These are phyloP conservation scores for Casuarina equisetifolia DNA, from an alignment of 306 rosid genomes.

Conservation along the genomic window DNA sequence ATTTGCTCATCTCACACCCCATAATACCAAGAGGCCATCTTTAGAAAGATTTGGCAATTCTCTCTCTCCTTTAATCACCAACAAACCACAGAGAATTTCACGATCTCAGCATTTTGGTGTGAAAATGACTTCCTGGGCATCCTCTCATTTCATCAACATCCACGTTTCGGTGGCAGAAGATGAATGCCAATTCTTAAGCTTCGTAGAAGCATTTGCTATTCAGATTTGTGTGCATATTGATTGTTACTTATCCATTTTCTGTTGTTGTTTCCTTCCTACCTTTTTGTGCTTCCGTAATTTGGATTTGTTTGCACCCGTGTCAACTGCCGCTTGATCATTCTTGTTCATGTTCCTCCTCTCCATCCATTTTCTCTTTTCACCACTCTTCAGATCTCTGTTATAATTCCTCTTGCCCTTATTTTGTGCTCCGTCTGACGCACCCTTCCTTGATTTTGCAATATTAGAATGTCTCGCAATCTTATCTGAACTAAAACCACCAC, in stretches of 20 bases:
- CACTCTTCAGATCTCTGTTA: slow-evolving; percentile 25
- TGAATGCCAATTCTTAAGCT: slow-evolving; percentile 13
- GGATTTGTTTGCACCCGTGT: slow-evolving; percentile 30
- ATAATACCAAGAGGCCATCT: neutral
- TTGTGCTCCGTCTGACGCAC: slow-evolving; percentile 30
- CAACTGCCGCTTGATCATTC: slow-evolving; percentile 29
- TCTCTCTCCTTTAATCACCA: neutral
- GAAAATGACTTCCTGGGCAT: slow-evolving; percentile 5
- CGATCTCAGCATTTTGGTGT: slow-evolving; percentile 15
- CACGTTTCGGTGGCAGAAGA: neutral
- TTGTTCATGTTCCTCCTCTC: slow-evolving; percentile 14
- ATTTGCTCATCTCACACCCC: neutral
- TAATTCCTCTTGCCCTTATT: slow-evolving; percentile 25
- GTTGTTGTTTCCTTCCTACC: slow-evolving; percentile 30
- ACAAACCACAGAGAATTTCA: neutral
- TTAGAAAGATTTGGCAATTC: neutral
- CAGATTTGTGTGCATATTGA: slow-evolving; percentile 11
- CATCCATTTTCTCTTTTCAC: slow-evolving; percentile 35
- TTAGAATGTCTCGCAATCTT: slow-evolving; percentile 40
- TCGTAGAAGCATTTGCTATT: slow-evolving; percentile 6
- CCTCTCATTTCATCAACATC: slow-evolving; percentile 4
- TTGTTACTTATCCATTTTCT: slow-evolving; percentile 17
- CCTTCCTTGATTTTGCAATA: slow-evolving; percentile 29
- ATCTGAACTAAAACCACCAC: slow-evolving; percentile 25
- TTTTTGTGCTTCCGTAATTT: slow-evolving; percentile 30